Conservation (phyloP, 2,329 filamentous ascomycete species). For the Cryphonectria carpinicola region DNA sequence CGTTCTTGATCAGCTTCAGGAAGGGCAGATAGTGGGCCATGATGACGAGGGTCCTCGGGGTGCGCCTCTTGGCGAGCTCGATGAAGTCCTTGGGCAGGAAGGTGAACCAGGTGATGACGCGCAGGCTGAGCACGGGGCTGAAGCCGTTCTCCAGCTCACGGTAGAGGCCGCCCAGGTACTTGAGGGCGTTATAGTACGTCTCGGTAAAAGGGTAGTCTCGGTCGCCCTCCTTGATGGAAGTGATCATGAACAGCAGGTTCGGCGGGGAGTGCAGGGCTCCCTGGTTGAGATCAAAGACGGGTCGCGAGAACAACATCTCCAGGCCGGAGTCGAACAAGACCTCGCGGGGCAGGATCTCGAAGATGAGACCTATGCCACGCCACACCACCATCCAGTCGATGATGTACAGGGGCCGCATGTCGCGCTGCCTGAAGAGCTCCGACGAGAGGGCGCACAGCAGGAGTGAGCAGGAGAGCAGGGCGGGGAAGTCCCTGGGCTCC, state of each 20-base stretch:
- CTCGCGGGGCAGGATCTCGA: constrained; percentile 43
- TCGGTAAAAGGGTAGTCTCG: constrained; percentile 44
- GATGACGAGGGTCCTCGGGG: constrained; percentile 54
- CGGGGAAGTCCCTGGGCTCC: constrained; percentile 50
- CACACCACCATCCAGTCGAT: constrained; percentile 61
- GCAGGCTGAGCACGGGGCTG: constrained; percentile 49
- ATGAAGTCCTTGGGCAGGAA: constrained; percentile 52
- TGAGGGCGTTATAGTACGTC: constrained; percentile 51
- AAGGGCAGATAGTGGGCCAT: constrained; percentile 58
- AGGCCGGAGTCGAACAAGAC: constrained; percentile 47
- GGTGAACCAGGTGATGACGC: constrained; percentile 58
- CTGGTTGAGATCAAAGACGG: constrained; percentile 50
- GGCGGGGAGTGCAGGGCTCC: constrained; percentile 48
- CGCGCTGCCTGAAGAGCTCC: constrained; percentile 53
- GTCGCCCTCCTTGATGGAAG: constrained; percentile 48
- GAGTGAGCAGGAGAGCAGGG: constrained; percentile 56
- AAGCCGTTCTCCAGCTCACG: constrained; percentile 51
- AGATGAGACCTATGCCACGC: constrained; percentile 56
- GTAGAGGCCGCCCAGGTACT: constrained; percentile 57
- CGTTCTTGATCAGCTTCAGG: constrained; percentile 42
- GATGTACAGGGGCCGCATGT: constrained; percentile 51
- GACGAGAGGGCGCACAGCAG: constrained; percentile 56
- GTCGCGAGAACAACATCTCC: constrained; percentile 52
- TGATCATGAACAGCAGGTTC: constrained; percentile 54
- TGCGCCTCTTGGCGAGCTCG: constrained; percentile 45